Evolutionary conservation across 2,329 filamentous ascomycete species (phyloP), one percentile per base, ranked within the genome.

Genomic region (Alternaria gansuensis): DNA sequence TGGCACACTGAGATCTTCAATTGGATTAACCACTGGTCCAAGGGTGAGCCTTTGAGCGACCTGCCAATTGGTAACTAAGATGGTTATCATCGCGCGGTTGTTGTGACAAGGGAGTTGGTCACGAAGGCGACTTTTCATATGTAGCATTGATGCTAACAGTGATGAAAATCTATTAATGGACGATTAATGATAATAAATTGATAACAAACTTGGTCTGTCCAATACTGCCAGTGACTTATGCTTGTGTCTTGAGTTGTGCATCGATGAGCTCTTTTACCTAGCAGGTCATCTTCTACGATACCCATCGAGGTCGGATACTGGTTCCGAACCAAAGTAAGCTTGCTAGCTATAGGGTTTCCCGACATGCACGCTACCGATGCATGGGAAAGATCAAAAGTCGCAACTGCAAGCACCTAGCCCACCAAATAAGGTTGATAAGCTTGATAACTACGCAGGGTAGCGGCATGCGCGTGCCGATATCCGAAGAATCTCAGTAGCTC

Each of bases 1-100:
- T 98, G 94, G 94, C 92, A 98, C 71, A 86, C 85, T 45, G 75
- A 77, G 66, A 75, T 77, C 48, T 77, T 75, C 68, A 77, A 77
- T 65, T 77, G 75, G 75, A 76, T 77, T 55, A 77, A 77, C 63
- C 71, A 77, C 59, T 77, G 67, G 52, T 67, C 69, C 26, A 72
- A 74, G 64, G 74, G 73, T 34, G 61, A 60, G 48, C 64, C 64
- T 44, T 63, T 77, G 48, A 73, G 75, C 56, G 60, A 66, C 50
- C 59, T 66, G 43, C 63, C 75, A 4, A 64, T 74, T 57, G 74
- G 72, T 36, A 68, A 74, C 58, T 77, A 68, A 7, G 54, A 44
- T 39, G 23, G 29, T 33, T 23, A 14, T 14, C 37, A 4, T 40
- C 5, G 21, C 5, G 37, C 5, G 21, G 11, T 21, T 40, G 37